Evolutionary conservation across 129 eudicot species (phyloP), one percentile per base, ranked within the genome.

Genomic region (Helianthus tuberosus): DNA sequence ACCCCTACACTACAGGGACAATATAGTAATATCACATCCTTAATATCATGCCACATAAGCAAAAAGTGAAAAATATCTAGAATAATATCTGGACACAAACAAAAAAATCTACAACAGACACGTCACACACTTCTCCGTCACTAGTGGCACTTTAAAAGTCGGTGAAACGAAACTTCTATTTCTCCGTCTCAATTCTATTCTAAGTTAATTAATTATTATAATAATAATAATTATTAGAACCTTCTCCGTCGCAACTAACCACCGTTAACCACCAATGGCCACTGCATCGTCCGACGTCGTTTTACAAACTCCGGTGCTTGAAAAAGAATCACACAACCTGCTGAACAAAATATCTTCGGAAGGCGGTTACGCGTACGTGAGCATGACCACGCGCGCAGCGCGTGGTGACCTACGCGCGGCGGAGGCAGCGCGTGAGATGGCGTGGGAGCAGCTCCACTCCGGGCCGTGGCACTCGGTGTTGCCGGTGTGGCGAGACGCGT

Each of bases 371-470:
- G 94, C 90, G 20, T 95, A 83, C 76, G 86, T 82, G 29, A 55
- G 86, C 55, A 83, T 91, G 90, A 82, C 81, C 11, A 57, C 89
- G 17, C 84, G 80, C 29, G 96, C 96, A 17, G 88, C 86, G 46
- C 72, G 15, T 46, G 97, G 96, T 23, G 97, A 91, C 80, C 38
- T 70, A 3, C 57, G 94, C 6, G 99, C 97, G 32, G 97, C 99
- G 62, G 99, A 94, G 90, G 96, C 89, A 71, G 96, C 97, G 80
- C 85, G 84, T 82, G 99, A 95, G 84, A 88, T 95, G 94, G 99
- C 99, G 52, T 95, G 99, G 99, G 99, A 95, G 85, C 99, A 95
- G 69, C 91, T 95, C 2, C 99, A 95, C 72, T 91, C 91, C 11
- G 99, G 97, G 0, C 99, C 99, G 0, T 95, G 99, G 99, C 83